Percentiles rank a stretch among this genome's conserved stretches.
Evolutionary conservation across 1,139 yeast genomes (phyloP).

Genomic region (Geotrichum australiense): DNA sequence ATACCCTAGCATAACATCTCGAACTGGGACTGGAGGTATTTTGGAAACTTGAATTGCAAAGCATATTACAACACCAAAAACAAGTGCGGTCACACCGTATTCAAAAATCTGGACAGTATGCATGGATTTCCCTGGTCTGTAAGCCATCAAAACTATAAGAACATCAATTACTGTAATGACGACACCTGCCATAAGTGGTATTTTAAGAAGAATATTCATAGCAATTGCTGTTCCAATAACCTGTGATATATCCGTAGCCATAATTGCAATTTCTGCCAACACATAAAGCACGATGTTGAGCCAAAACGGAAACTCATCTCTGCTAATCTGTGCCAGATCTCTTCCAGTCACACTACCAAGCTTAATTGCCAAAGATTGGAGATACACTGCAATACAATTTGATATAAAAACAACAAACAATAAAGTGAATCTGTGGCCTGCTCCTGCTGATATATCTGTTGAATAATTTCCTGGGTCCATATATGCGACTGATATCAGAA

Average conservation of each 20-base stretch:
- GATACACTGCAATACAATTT: slow-evolving; percentile 77
- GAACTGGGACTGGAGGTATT: slow-evolving; percentile 45
- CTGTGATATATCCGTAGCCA: slow-evolving; percentile 90
- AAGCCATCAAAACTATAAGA: slow-evolving; percentile 74
- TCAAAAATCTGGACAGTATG: slow-evolving; percentile 75
- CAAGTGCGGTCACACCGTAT: slow-evolving; percentile 67
- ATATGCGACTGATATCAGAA: slow-evolving; percentile 91
- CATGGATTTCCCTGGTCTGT: slow-evolving; percentile 72
- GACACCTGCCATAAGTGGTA: slow-evolving; percentile 78
- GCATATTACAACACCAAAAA: slow-evolving; percentile 76
- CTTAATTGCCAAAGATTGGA: slow-evolving; percentile 78
- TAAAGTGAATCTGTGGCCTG: slow-evolving; percentile 75
- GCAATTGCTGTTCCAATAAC: slow-evolving; percentile 93
- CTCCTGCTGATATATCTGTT: slow-evolving; percentile 91
- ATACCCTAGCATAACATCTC: slow-evolving; percentile 61
- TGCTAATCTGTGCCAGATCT: slow-evolving; percentile 81
- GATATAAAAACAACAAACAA: slow-evolving; percentile 75
- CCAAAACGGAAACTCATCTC: slow-evolving; percentile 59
- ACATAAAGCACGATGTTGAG: slow-evolving; percentile 57
- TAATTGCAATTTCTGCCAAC: slow-evolving; percentile 80
- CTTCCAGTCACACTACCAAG: slow-evolving; percentile 88
- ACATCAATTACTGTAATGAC: slow-evolving; percentile 79
- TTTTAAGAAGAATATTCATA: slow-evolving; percentile 65
- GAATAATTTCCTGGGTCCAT: slow-evolving; percentile 98
- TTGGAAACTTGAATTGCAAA: slow-evolving; percentile 71